Conservation (phyloP, 331 rosid genomes). For the Phaseolus coccineus region DNA sequence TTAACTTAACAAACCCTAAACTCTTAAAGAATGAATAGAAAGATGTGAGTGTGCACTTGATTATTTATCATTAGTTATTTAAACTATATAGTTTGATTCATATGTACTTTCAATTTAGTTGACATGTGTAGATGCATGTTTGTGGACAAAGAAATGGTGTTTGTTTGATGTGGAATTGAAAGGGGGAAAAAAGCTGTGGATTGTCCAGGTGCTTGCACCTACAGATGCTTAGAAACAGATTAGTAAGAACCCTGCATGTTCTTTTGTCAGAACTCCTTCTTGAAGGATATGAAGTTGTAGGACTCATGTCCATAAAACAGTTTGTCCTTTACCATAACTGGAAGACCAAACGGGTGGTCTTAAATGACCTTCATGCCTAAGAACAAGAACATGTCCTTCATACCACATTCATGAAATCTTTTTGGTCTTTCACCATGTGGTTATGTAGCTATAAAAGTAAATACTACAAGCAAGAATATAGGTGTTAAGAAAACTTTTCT, state of each 20-base stretch:
- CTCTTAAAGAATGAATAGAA: no score
- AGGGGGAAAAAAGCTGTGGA: not conserved
- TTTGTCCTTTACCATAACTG: slow-evolving; percentile 17
- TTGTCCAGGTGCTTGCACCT: slow-evolving; percentile 44
- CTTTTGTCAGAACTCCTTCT: slow-evolving; percentile 32
- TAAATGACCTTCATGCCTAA: not conserved
- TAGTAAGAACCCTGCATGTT: slow-evolving; percentile 38
- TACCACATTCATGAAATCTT: not conserved
- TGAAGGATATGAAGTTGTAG: not conserved
- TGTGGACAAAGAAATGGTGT: not conserved
- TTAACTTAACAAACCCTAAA: no score
- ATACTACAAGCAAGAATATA: no score
- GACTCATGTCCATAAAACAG: not conserved
- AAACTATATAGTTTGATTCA: not conserved
- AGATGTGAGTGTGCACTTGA: not conserved
- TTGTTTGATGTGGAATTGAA: slow-evolving; percentile 3
- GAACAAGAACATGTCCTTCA: not conserved
- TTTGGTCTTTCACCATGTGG: not conserved
- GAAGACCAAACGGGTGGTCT: slow-evolving; percentile 7
- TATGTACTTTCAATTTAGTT: slow-evolving; percentile 28
- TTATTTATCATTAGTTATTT: not conserved
- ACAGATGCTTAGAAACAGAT: slow-evolving; percentile 21
- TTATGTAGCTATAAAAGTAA: no score
- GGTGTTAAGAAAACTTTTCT: no score
- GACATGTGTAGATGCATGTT: slow-evolving; percentile 21